A percentile compares a stretch with the other conserved stretches of the same genome.
These are phyloP conservation scores for Adansonia digitata DNA, from an alignment of 345 rosid genomes.

Conservation along the genomic window DNA sequence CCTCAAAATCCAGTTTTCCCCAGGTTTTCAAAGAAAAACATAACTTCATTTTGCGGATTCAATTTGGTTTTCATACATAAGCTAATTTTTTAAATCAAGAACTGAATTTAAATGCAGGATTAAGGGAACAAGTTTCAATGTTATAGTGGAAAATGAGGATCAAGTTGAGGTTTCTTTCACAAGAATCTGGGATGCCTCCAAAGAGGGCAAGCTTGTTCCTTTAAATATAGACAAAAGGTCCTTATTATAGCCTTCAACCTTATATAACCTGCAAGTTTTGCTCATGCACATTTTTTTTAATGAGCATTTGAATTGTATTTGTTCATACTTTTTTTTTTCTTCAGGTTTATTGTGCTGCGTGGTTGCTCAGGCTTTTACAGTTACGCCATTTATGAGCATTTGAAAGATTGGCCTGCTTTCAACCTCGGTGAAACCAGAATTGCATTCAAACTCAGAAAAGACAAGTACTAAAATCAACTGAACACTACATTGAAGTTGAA, in stretches of 20 bases:
- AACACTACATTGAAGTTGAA: too few species aligned
- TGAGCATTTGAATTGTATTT: not conserved
- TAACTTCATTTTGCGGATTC: not conserved
- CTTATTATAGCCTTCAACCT: not conserved
- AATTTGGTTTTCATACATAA: not conserved
- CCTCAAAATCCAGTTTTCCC: too few species aligned
- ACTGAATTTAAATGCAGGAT: slow-evolving; percentile 33
- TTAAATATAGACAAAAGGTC: slow-evolving; percentile 69
- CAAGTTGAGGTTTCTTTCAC: slow-evolving; percentile 59
- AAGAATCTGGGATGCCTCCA: slow-evolving; percentile 49
- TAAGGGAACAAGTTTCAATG: slow-evolving; percentile 49
- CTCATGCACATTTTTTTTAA: not conserved
- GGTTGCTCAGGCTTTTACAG: slow-evolving; percentile 78
- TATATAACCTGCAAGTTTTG: not conserved
- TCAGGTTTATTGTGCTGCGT: slow-evolving; percentile 73
- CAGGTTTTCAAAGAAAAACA: not conserved
- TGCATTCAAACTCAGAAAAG: slow-evolving; percentile 43
- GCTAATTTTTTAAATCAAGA: not conserved
- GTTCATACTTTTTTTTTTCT: not conserved
- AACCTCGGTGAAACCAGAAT: slow-evolving; percentile 65
- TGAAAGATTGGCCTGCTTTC: slow-evolving; percentile 80
- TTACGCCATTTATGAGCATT: slow-evolving; percentile 72
- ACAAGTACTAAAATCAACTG: not conserved
- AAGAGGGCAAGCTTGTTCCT: slow-evolving; percentile 38
- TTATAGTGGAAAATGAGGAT: slow-evolving; percentile 44